Percentiles rank a stretch among this genome's conserved stretches.
These are phyloP conservation scores for Kazachstania sp. DNA, from an alignment of 1,139 yeast genomes.

Conservation along the genomic window DNA sequence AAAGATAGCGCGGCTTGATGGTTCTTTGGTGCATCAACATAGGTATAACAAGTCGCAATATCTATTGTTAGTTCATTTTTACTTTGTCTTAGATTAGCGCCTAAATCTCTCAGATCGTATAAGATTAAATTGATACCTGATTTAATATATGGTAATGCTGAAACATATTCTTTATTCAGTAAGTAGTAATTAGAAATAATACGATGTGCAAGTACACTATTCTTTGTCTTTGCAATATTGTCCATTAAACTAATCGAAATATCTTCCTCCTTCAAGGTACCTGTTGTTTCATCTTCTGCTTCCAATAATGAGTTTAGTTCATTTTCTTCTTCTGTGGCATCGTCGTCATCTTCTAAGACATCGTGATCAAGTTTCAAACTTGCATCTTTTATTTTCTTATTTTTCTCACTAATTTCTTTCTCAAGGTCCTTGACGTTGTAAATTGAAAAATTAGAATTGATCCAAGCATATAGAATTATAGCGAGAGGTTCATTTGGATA, in stretches of 20 bases:
- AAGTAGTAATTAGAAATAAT: slow-evolving; percentile 56
- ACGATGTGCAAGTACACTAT: slow-evolving; percentile 55
- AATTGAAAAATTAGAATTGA: slow-evolving; percentile 57
- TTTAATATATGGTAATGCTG: slow-evolving; percentile 53
- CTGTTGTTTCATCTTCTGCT: slow-evolving; percentile 19
- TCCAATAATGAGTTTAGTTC: slow-evolving; percentile 21
- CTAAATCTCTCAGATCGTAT: slow-evolving; percentile 39
- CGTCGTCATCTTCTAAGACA: slow-evolving; percentile 12
- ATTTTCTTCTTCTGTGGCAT: slow-evolving; percentile 24
- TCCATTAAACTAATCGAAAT: slow-evolving; percentile 46
- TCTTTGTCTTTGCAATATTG: slow-evolving; percentile 42
- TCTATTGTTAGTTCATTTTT: slow-evolving; percentile 54
- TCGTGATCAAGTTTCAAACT: slow-evolving; percentile 14
- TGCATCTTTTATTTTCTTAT: slow-evolving; percentile 15
- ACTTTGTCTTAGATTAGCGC: slow-evolving; percentile 43
- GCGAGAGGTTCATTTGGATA: slow-evolving; percentile 63
- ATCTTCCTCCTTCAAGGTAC: slow-evolving; percentile 39
- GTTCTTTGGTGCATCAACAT: slow-evolving; percentile 84
- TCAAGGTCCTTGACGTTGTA: slow-evolving; percentile 27
- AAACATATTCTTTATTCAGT: slow-evolving; percentile 53
- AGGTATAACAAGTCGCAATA: slow-evolving; percentile 71
- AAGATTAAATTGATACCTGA: slow-evolving; percentile 54
- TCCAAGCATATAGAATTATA: slow-evolving; percentile 49
- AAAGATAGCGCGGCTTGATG: slow-evolving; percentile 64
- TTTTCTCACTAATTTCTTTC: slow-evolving; percentile 6